Base-by-base conservation (phyloP, 352 stramenopile genomes). In the Globisporangium ultimum region DNA sequence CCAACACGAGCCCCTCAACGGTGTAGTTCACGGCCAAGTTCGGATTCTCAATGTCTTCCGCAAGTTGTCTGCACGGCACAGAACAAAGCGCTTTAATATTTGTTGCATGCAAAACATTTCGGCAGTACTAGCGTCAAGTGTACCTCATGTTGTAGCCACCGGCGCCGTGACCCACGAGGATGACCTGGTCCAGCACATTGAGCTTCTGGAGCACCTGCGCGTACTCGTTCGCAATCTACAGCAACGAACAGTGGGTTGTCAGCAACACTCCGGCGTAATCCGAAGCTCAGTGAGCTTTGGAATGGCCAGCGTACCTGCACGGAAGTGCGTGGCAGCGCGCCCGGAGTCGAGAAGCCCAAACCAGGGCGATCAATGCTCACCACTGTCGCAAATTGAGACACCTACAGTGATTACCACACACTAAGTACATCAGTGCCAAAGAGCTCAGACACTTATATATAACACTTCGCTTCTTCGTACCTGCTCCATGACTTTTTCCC, bases 111-210 rank as follows among this genome's bases (percentile, higher is more conserved):
- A 10, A 0, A 2, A 28, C 5, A 2, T 28, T 28, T 28, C 24
- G 24, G 24, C 24, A 5, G 24, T 5, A 28, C 24, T 28, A 28
- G 42, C 53, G 24, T 11, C 34, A 18, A 3, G 57, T 49, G 13
- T 40, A 81, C 66, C 84, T 70, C 84, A 93, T 93, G 62, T 90
- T 89, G 72, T 93, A 93, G 41, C 80, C 84, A 17, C 84, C 84
- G 9, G 78, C 77, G 50, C 84, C 84, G 57, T 93, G 84, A 0
- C 56, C 84, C 20, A 93, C 81, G 8, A 93, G 73, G 32, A 93
- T 64, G 40, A 93, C 60, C 28, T 81, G 76, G n/a, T 71, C 64
- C 20, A 65, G 64, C 15, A 89, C 66, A 18, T 87, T 72, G 17
- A 93, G 68, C 36, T 77, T 64, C 32, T 81, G 61, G 40, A 93